These are phyloP conservation scores for Mimosa bimucronata DNA, from an alignment of 306 rosid genomes.

Conservation along the genomic window DNA sequence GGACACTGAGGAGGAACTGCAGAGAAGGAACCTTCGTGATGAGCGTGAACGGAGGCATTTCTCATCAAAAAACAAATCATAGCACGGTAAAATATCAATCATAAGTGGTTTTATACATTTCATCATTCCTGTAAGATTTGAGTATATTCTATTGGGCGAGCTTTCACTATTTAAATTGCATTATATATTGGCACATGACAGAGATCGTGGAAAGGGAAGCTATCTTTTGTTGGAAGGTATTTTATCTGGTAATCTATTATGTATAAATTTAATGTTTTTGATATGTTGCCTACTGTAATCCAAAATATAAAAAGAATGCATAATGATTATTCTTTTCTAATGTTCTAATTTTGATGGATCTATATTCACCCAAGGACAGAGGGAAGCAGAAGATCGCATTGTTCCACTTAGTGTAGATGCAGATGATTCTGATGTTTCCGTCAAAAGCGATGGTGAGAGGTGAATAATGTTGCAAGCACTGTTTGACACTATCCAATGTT, in stretches of 20 bases:
- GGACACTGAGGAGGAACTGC: conserved; percentile 80
- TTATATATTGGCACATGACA: conserved; percentile 68
- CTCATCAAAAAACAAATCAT: conserved; percentile 73
- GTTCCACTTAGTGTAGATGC: conserved; percentile 86
- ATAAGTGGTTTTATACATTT: conserved; percentile 4
- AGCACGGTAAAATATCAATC: conserved; percentile 50
- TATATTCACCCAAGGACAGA: conserved; percentile 55
- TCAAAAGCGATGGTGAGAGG: conserved; percentile 90
- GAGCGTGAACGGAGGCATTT: conserved; percentile 94
- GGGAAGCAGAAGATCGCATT: conserved; percentile 83
- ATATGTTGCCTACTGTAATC: conserved; percentile 1
- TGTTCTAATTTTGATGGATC: conserved; percentile 25
- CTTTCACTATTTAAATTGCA: conserved; percentile 35
- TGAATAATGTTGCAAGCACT: conserved; percentile 33
- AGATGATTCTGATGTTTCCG: conserved; percentile 92
- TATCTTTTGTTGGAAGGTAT: conserved; percentile 83
- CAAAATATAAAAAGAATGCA: not conserved
- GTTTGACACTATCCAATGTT: not conserved
- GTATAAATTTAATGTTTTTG: not conserved
- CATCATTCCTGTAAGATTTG: not conserved
- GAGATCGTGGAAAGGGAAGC: conserved; percentile 77
- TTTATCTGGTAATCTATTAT: not conserved
- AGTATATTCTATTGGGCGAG: not conserved
- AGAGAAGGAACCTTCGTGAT: conserved; percentile 83
- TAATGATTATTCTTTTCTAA: not conserved